Percentiles rank a stretch among this genome's conserved stretches.
Evolutionary conservation across 108 stramenopile genomes (phyloP).

Genomic region (Nannochloropsis gaditana): DNA sequence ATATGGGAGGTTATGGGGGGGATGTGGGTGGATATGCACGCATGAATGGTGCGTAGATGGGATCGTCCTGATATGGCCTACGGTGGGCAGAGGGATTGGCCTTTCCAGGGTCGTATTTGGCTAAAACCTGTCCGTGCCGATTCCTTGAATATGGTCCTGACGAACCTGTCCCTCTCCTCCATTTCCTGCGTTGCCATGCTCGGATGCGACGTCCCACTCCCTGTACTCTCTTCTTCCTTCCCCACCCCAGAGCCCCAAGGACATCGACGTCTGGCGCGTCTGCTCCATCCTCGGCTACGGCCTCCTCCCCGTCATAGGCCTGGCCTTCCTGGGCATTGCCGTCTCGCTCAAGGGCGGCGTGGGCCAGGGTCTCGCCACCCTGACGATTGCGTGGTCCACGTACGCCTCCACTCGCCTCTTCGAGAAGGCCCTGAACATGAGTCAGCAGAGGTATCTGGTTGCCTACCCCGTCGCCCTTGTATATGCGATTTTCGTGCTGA

Average conservation of each 20-base stretch:
- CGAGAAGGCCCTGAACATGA: slow-evolving; percentile 74
- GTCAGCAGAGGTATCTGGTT: slow-evolving; percentile 88
- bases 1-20: slow-evolving; percentile 47
- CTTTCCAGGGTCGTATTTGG: not conserved
- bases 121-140: not conserved
- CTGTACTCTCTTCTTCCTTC: not conserved
- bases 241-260: not conserved
- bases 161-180: too few species aligned
- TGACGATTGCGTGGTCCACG: slow-evolving; percentile 81
- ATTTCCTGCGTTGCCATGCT: too few species aligned
- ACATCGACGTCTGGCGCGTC: slow-evolving; percentile 70
- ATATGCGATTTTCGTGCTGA: slow-evolving; percentile 95
- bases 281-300: slow-evolving; percentile 89
- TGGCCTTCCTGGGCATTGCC: slow-evolving; percentile 78
- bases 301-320: slow-evolving; percentile 84
- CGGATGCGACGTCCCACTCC: not conserved
- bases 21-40: not conserved
- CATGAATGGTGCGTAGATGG: not conserved
- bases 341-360: slow-evolving; percentile 62
- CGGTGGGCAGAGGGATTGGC: too few species aligned
- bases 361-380: slow-evolving; percentile 66
- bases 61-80: too few species aligned
- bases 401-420: slow-evolving; percentile 69
- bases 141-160: not conserved
- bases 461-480: slow-evolving; percentile 91